Evolutionary conservation across 2,329 filamentous ascomycete species (phyloP).

Genomic region (Paraphaeosphaeria sporulosa): DNA sequence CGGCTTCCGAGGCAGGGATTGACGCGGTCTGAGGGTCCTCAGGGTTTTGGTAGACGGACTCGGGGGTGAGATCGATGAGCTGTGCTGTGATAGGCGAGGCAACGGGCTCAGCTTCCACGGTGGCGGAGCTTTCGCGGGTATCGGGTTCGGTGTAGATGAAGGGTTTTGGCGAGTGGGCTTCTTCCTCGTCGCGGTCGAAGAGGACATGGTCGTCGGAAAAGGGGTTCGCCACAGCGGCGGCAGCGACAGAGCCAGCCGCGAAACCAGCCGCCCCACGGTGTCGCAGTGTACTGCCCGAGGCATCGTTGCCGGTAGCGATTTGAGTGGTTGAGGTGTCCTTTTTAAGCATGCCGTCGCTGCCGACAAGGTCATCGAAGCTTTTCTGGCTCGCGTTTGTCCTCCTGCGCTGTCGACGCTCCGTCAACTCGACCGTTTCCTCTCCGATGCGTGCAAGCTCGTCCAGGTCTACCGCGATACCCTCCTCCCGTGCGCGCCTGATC

Average conservation of each 20-base stretch:
- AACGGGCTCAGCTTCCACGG: conserved; percentile 29
- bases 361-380: conserved; percentile 53
- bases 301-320: conserved; percentile 34
- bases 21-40: conserved; percentile 30
- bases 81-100: conserved; percentile 21
- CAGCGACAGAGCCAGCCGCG: conserved; percentile 47
- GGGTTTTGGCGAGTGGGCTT: conserved; percentile 37
- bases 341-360: conserved; percentile 49
- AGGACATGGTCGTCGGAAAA: conserved; percentile 55
- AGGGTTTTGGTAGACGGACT: conserved; percentile 25
- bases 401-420: conserved; percentile 24
- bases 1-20: conserved; percentile 26
- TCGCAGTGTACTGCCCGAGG: conserved; percentile 27
- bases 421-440: conserved; percentile 33
- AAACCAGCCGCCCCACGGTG: conserved; percentile 48
- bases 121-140: conserved; percentile 42
- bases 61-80: conserved; percentile 45
- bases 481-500: conserved; percentile 45
- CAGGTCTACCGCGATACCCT: conserved; percentile 52
- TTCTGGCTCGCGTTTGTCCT: conserved; percentile 18
- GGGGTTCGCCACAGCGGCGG: conserved; percentile 49
- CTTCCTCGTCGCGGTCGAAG: conserved; percentile 45
- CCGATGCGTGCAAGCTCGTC: conserved; percentile 49
- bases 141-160: conserved; percentile 34
- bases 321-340: conserved; percentile 27